Evolutionary conservation across 225 moss, liverwort and hornwort species (phyloP).

Genomic region (Thuidium tamariscinum): DNA sequence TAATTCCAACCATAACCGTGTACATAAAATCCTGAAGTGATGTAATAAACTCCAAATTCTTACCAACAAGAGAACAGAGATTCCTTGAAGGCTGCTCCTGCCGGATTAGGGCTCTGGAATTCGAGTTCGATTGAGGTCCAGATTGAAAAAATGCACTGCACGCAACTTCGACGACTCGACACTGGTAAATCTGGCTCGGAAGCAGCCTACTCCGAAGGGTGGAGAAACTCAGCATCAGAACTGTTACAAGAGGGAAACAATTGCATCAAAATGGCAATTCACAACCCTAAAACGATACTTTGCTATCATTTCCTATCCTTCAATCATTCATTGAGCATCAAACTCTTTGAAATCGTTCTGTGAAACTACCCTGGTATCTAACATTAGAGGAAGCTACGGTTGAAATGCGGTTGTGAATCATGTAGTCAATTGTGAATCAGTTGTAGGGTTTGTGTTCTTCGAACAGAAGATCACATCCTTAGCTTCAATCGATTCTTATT

Average conservation of each 20-base stretch:
- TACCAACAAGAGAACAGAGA: slow-evolving; percentile 10
- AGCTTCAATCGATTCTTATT: neutral
- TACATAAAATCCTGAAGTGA: neutral
- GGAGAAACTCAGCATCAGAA: slow-evolving; percentile 26
- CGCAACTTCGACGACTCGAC: neutral
- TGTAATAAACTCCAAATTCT: neutral
- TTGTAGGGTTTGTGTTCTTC: neutral
- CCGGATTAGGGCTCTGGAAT: neutral
- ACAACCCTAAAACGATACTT: neutral
- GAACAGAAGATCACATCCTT: neutral
- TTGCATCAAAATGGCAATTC: neutral
- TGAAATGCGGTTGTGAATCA: neutral
- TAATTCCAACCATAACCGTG: neutral
- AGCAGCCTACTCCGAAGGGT: slow-evolving; percentile 8
- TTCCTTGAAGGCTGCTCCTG: neutral
- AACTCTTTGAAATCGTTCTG: neutral
- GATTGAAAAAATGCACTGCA: neutral
- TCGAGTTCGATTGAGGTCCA: neutral
- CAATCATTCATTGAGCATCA: too few species aligned
- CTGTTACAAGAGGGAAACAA: neutral
- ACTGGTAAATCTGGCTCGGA: slow-evolving; percentile 4
- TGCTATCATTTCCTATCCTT: neutral
- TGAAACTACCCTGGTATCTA: neutral
- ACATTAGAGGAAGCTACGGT: neutral
- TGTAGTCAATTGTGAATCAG: neutral